phyloP scores from a whole-genome alignment of 2,329 filamentous ascomycete species.

The Aspergillus pseudoviridinutans region DNA sequence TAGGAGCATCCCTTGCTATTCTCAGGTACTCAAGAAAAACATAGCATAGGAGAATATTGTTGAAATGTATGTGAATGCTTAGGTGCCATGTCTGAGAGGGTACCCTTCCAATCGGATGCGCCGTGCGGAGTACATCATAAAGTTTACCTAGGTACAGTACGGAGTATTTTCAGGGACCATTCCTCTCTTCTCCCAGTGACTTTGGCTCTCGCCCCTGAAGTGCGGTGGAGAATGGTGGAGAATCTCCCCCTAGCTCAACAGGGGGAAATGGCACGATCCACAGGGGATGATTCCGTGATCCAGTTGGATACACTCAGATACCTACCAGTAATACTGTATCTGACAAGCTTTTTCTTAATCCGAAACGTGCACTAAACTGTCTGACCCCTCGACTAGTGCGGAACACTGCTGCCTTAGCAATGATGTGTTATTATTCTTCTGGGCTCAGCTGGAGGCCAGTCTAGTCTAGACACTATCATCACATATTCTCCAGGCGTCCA shows the following conservation, averaged over 20 bases:
- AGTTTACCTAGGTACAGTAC: too few species aligned
- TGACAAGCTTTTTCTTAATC: neutral
- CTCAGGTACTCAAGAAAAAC: too few species aligned
- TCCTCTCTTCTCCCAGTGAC: neutral
- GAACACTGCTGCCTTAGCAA: too few species aligned
- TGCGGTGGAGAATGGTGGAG: too few species aligned
- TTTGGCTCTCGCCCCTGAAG: neutral
- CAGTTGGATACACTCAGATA: too few species aligned
- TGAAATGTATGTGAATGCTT: neutral
- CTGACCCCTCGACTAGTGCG: too few species aligned
- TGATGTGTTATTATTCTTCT: neutral
- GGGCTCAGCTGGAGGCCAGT: neutral
- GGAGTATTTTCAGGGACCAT: neutral
- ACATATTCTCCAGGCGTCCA: neutral
- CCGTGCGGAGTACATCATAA: too few species aligned
- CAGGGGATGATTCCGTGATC: too few species aligned
- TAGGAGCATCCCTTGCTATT: too few species aligned
- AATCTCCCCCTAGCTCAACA: neutral
- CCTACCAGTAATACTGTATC: neutral
- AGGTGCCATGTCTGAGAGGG: too few species aligned
- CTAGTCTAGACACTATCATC: neutral
- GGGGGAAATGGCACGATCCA: neutral
- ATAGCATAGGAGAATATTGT: too few species aligned
- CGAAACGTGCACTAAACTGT: neutral
- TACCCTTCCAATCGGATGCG: too few species aligned